Percentiles rank a stretch among this genome's conserved stretches.
These are phyloP conservation scores for Chlorella sp. DNA, from an alignment of 139 green algal species.

Conservation along the genomic window DNA sequence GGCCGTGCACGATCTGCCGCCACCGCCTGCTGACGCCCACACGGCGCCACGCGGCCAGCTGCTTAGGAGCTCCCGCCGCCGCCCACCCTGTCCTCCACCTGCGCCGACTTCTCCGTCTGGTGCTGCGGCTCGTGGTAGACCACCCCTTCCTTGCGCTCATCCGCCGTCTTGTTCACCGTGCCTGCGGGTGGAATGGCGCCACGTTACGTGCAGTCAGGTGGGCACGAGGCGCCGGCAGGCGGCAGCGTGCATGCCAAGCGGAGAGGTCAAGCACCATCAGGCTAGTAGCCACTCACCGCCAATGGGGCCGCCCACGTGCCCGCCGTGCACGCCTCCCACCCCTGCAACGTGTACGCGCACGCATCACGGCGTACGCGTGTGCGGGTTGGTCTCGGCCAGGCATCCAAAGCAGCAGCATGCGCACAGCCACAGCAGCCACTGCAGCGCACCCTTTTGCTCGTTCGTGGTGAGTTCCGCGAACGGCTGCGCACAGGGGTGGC, in stretches of 20 bases:
- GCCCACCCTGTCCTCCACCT: too few relatives aligned
- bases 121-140: slow-evolving; percentile 8
- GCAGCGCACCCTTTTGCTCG: not conserved
- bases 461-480: not conserved
- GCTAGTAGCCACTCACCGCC: not conserved
- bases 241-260: not conserved
- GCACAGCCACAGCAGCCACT: not conserved
- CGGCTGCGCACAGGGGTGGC: not conserved
- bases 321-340: slow-evolving; percentile 4
- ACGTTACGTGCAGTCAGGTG: not conserved
- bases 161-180: slow-evolving; percentile 6
- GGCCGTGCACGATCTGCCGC: too few relatives aligned
- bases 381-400: not conserved
- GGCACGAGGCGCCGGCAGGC: not conserved
- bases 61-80: too few relatives aligned
- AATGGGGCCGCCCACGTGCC: not conserved
- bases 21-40: too few relatives aligned
- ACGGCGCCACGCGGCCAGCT: too few relatives aligned
- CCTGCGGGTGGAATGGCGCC: not conserved
- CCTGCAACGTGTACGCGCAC: not conserved
- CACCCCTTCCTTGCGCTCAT: not conserved
- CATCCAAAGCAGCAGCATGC: not conserved
- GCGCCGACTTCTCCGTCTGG: too few relatives aligned
- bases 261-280: not conserved
- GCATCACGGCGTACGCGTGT: not conserved